Base-by-base conservation (phyloP, 495 filamentous ascomycete species). In the Aspergillus carlsbadensis region DNA sequence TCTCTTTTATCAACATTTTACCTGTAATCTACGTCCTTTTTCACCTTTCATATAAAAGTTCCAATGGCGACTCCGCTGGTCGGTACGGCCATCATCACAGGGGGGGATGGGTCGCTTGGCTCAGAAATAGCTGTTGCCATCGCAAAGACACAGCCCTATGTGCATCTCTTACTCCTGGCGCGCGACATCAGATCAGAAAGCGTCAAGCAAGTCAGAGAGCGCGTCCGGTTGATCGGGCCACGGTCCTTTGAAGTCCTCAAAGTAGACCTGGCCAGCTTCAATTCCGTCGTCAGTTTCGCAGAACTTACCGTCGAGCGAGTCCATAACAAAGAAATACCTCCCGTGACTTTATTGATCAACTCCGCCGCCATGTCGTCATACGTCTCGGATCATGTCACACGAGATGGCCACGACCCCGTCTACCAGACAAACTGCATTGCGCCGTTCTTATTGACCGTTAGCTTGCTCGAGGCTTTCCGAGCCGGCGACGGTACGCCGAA, bases 341-440 rank as follows among this genome's bases (percentile, higher is more conserved):
- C 73, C 11, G 65, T 76, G 29, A 64, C 59, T 13, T 46, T 61
- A 35, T 56, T 77, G 52, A 72, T 77, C 36, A 71, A 77, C 42
- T 72, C 65, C 21, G 71, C 71, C n/a, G 69, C 71, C 41, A 64
- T 63, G 40, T 61, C 68, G 21, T 77, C 74, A 33, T 75, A 70
- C 53, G 65, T 63, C 13, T 52, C 62, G 34, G 72, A 74, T 36
- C 62, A 69, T 13, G 57, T 68, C 18, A 77, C 72, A 34, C 57
- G 63, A 44, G 72, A 74, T 53, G 72, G 72, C 18, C 68, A 68
- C 55, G 72, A 77, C 44, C 66, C 70, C 1, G 72, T 75, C 10
- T 76, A 75, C 53, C 72, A 77, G 54, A 74, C 67, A 20, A 77
- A 75, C 56, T 74, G 72, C 37, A 56, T 77, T 11, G 65, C 72